Conservation (phyloP, 1,139 yeast species). For the Scheffersomyces segobiensis region DNA sequence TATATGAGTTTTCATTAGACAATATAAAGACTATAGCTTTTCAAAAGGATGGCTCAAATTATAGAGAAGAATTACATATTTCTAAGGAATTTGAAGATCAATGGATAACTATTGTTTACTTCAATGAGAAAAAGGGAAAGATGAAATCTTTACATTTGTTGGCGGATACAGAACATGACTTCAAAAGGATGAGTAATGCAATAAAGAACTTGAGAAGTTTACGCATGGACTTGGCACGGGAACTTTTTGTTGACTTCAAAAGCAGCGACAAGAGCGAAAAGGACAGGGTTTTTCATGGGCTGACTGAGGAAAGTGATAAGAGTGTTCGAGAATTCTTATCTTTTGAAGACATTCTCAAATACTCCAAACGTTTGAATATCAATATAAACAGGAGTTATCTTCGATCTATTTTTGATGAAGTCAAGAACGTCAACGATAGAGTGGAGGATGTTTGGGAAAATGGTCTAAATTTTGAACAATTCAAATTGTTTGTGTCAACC, state of each 20-base stretch:
- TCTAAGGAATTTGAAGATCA: slow-evolving; percentile 61
- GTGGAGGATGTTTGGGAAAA: slow-evolving; percentile 6
- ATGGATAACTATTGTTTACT: slow-evolving; percentile 84
- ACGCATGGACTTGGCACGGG: slow-evolving; percentile 34
- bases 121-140: slow-evolving; percentile 56
- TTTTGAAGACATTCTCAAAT: slow-evolving; percentile 65
- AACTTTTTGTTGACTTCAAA: slow-evolving; percentile 30
- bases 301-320: slow-evolving; percentile 17
- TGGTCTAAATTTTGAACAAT: slow-evolving; percentile 63
- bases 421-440: slow-evolving; percentile 28
- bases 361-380: slow-evolving; percentile 69
- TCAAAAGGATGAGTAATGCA: slow-evolving; percentile 53
- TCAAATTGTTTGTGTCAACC: slow-evolving; percentile 65
- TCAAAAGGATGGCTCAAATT: slow-evolving; percentile 73
- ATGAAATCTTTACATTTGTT: slow-evolving; percentile 68
- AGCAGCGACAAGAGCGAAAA: slow-evolving; percentile 26
- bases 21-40: slow-evolving; percentile 67
- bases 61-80: slow-evolving; percentile 79
- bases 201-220: slow-evolving; percentile 55
- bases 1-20: slow-evolving; percentile 62
- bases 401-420: slow-evolving; percentile 43
- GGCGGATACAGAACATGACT: slow-evolving; percentile 65
- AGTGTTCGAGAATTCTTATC: slow-evolving; percentile 42
- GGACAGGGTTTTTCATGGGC: slow-evolving; percentile 22
- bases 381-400: slow-evolving; percentile 43